Conservation (phyloP, 2,329 filamentous ascomycete species). For the Daldinia sp. region DNA sequence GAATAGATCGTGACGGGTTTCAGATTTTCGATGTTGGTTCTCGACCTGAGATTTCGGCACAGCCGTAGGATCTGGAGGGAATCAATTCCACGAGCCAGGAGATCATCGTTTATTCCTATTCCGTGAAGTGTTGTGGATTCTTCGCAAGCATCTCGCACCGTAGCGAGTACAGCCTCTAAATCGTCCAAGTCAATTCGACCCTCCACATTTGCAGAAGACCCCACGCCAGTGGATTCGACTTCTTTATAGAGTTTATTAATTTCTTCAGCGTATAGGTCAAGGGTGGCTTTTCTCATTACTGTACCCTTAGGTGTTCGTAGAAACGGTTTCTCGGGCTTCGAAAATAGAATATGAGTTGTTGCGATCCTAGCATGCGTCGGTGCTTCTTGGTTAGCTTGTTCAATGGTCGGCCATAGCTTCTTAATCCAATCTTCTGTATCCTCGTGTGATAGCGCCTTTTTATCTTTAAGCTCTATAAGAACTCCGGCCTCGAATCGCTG, state of each 20-base stretch:
- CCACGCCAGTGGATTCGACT: not conserved
- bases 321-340: conserved; percentile 21
- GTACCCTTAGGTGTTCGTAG: conserved; percentile 27
- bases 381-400: conserved; percentile 23
- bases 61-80: conserved; percentile 22
- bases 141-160: not conserved
- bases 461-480: conserved; percentile 26
- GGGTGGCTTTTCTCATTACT: conserved; percentile 21
- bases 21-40: conserved; percentile 2
- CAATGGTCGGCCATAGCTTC: conserved; percentile 22
- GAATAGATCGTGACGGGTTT: conserved; percentile 25
- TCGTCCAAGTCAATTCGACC: not conserved
- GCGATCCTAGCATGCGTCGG: conserved; percentile 28
- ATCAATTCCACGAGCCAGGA: conserved; percentile 19
- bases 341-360: conserved; percentile 24
- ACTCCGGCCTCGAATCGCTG: conserved; percentile 28
- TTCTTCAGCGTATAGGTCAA: conserved; percentile 17
- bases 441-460: not conserved
- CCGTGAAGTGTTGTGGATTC: conserved; percentile 12
- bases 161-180: not conserved
- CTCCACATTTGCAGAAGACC: not conserved
- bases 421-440: conserved; percentile 9
- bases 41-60: conserved; percentile 16
- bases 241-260: conserved; percentile 19
- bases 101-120: conserved; percentile 7